Base-by-base conservation (phyloP, 306 rosid genomes). In the Castanopsis chinensis region DNA sequence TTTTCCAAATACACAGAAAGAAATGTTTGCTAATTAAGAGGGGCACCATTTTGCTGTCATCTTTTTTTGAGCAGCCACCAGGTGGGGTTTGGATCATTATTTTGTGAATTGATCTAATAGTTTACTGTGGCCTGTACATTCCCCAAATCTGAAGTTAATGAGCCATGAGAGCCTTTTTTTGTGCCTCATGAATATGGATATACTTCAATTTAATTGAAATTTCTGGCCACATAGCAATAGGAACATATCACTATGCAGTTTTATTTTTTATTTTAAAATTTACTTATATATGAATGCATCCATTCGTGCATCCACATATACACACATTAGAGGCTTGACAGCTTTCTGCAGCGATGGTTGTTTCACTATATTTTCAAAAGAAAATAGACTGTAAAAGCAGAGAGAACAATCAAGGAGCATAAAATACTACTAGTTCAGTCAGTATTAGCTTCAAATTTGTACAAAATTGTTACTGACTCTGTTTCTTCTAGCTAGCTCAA, bases 401-500 rank as follows among this genome's bases (percentile, higher is more conserved):
- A 5, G 51, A 9, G 30, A 67, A 33, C 72, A 33, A 35, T 10
- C 72, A 67, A 30, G n/a, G 27, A 19, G 25, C 72, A 67, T 67
- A 68, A 35, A 68, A 68, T 35, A 33, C 25, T 3, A 37, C 45
- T 8, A 41, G 45, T 41, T 41, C 45, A 8, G 0, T 41, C 11
- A 41, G 45, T 41, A 67, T 6, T 3, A 15, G 14, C 35, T 68
- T 64, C 43, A 33, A 55, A 69, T 41, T 41, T 19, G 21, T n/a
- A 27, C 30, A 54, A 65, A 19, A 8, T 63, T 87, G 72, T 78
- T 53, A 19, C 72, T 51, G 41, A 54, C 9, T 78, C 13, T 56
- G 23, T 83, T 84, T 27, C 78, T 61, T 79, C 67, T 59, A 91
- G 99, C 84, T 92, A 68, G 94, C 90, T 11, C 88, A 93, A 67